Conservation (phyloP, 371 early-diverging fungal genomes). For the Actinomortierella ambigua region DNA sequence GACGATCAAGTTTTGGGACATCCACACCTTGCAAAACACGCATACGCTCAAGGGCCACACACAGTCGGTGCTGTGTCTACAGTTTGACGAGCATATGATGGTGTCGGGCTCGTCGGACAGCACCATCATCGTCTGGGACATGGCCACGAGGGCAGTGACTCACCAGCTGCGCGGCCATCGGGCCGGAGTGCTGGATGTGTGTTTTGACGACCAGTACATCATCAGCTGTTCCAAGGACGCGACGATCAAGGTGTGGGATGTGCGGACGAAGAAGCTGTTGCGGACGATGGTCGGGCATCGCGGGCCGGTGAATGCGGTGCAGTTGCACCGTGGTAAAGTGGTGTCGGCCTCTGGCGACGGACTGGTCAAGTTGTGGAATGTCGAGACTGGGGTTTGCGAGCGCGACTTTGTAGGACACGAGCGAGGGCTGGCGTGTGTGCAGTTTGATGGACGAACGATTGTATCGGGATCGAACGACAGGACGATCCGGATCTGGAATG, state of each 20-base stretch:
- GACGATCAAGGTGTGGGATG: slow-evolving; percentile 87
- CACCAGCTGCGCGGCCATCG: slow-evolving; percentile 72
- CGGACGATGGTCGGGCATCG: slow-evolving; percentile 80
- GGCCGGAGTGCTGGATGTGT: slow-evolving; percentile 79
- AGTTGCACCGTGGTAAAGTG: slow-evolving; percentile 66
- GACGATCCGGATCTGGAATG: slow-evolving; percentile 95
- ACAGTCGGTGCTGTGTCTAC: slow-evolving; percentile 90
- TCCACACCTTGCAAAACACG: slow-evolving; percentile 65
- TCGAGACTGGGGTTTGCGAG: slow-evolving; percentile 66
- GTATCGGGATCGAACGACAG: slow-evolving; percentile 95
- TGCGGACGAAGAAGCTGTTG: slow-evolving; percentile 56
- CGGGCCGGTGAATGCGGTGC: slow-evolving; percentile 90
- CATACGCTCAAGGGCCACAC: slow-evolving; percentile 85
- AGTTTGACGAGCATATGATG: slow-evolving; percentile 78
- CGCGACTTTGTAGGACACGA: slow-evolving; percentile 77
- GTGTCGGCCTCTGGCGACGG: slow-evolving; percentile 91
- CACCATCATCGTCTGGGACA: slow-evolving; percentile 89
- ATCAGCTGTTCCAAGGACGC: slow-evolving; percentile 93
- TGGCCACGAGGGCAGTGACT: slow-evolving; percentile 51
- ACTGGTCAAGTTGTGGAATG: slow-evolving; percentile 87
- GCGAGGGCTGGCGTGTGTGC: slow-evolving; percentile 92
- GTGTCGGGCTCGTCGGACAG: slow-evolving; percentile 93
- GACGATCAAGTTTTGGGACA: slow-evolving; percentile 81
- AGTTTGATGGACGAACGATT: slow-evolving; percentile 88
- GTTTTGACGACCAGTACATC: slow-evolving; percentile 75